phyloP scores from a whole-genome alignment of 352 stramenopile genomes.

The Lagenidium giganteum region DNA sequence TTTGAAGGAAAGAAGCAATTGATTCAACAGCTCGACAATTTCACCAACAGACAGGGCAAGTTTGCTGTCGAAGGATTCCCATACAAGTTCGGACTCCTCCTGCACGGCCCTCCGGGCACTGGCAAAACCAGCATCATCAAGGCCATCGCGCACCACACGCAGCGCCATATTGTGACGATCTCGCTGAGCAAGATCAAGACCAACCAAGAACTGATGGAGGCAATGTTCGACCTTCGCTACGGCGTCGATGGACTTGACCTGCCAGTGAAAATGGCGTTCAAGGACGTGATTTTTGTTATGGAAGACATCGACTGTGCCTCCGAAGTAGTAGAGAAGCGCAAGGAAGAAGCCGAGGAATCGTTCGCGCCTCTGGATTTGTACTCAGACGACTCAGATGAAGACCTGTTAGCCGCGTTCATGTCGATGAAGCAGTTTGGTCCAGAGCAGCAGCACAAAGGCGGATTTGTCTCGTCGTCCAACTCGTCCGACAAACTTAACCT shows the following conservation, averaged over 20 bases:
- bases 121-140: constrained; percentile 81
- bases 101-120: constrained; percentile 70
- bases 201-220: constrained; percentile 50
- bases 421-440: too few species aligned
- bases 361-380: too few species aligned
- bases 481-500: constrained; percentile 55
- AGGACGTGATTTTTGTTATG: constrained; percentile 70
- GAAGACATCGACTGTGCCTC: constrained; percentile 59
- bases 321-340: too few species aligned
- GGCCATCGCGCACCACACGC: constrained; percentile 48
- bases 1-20: constrained; percentile 53
- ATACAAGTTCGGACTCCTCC: constrained; percentile 66
- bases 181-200: constrained; percentile 36
- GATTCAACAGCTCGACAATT: constrained; percentile 41
- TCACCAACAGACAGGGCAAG: constrained; percentile 41
- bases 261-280: constrained; percentile 37
- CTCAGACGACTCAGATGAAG: too few species aligned
- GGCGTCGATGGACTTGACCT: constrained; percentile 29
- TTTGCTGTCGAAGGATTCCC: constrained; percentile 70
- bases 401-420: too few species aligned
- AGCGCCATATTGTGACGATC: constrained; percentile 49
- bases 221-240: constrained; percentile 41
- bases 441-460: too few species aligned
- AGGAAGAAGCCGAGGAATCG: too few species aligned
- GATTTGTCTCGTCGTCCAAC: neutral